Evolutionary conservation across 2,329 filamentous ascomycete species (phyloP).

Genomic region (Lanzia echinophila): DNA sequence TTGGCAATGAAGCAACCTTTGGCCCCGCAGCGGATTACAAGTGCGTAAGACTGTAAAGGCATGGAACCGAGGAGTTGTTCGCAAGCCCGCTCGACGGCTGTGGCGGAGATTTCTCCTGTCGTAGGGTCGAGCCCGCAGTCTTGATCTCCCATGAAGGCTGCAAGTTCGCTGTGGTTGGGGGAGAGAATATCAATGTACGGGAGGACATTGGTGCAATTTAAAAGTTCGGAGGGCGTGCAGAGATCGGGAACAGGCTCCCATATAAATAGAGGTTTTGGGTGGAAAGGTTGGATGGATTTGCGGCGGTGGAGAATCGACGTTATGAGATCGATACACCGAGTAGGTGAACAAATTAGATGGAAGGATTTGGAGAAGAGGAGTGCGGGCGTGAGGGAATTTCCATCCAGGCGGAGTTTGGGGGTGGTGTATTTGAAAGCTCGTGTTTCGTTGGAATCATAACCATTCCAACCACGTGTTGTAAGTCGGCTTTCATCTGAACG

Average conservation of each 20-base stretch:
- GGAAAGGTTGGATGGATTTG: constrained; percentile 33
- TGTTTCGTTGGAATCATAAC: constrained; percentile 66
- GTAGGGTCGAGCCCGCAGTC: constrained; percentile 33
- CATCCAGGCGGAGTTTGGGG: constrained; percentile 74
- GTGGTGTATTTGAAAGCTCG: constrained; percentile 81
- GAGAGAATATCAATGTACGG: constrained; percentile 57
- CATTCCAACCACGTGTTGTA: constrained; percentile 91
- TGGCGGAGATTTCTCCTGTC: constrained; percentile 41
- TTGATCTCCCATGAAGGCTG: constrained; percentile 64
- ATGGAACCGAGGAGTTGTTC: constrained; percentile 58
- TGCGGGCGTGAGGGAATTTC: constrained; percentile 57
- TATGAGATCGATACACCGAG: constrained; percentile 70
- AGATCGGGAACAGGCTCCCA: constrained; percentile 95
- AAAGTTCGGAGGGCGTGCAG: constrained; percentile 63
- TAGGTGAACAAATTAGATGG: constrained; percentile 79
- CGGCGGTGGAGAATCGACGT: constrained; percentile 58
- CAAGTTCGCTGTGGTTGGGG: constrained; percentile 88
- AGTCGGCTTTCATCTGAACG: constrained; percentile 59
- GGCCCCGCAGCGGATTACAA: constrained; percentile 66
- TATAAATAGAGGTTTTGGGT: constrained; percentile 64
- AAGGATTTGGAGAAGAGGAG: constrained; percentile 71
- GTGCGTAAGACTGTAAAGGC: constrained; percentile 56
- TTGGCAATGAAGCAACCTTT: constrained; percentile 61
- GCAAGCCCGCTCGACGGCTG: constrained; percentile 50
- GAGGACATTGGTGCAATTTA: constrained; percentile 57